Evolutionary conservation across 306 rosid species (phyloP).

Genomic region (Hippophae rhamnoides): DNA sequence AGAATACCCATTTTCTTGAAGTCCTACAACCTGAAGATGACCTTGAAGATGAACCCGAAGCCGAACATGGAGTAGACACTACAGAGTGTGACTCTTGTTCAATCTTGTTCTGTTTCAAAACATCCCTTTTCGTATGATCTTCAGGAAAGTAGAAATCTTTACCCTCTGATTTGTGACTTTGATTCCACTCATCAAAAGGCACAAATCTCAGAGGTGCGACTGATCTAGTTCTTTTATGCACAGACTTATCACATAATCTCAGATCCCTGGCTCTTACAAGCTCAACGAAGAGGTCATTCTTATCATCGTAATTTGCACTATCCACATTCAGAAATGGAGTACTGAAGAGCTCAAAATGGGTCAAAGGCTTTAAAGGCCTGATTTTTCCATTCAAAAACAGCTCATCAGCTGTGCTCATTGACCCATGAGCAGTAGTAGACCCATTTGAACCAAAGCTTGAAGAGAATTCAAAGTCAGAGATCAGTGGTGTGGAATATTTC

Average conservation of each 20-base stretch:
- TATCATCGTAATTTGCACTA: constrained; percentile 24
- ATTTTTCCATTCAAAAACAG: constrained; percentile 85
- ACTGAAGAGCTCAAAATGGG: constrained; percentile 63
- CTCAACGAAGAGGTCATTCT: constrained; percentile 6
- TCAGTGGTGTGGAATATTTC: constrained; percentile 23
- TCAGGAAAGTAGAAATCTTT: background rate
- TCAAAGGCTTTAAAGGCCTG: constrained; percentile 87
- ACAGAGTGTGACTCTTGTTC: constrained; percentile 3
- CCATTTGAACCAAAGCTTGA: constrained; percentile 51
- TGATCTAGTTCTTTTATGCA: constrained; percentile 83
- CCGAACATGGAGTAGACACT: constrained; percentile 49
- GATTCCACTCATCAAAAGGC: constrained; percentile 38
- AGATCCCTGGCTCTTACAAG: constrained; percentile 78
- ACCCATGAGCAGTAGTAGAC: constrained; percentile 31
- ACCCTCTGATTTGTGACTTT: constrained; percentile 19
- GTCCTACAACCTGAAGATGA: constrained; percentile 91
- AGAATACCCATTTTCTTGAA: constrained; percentile 79
- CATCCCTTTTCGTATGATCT: background rate
- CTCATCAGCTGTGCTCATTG: constrained; percentile 95
- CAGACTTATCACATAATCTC: constrained; percentile 50
- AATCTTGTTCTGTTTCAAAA: background rate
- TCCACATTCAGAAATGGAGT: constrained; percentile 79
- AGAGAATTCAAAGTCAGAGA: constrained; percentile 80
- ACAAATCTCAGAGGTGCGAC: constrained; percentile 69
- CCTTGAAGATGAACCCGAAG: constrained; percentile 51